Evolutionary conservation across 495 filamentous ascomycete genomes (phyloP), one percentile per base, ranked within the genome.

Genomic region (Evansstolkia leycettana): DNA sequence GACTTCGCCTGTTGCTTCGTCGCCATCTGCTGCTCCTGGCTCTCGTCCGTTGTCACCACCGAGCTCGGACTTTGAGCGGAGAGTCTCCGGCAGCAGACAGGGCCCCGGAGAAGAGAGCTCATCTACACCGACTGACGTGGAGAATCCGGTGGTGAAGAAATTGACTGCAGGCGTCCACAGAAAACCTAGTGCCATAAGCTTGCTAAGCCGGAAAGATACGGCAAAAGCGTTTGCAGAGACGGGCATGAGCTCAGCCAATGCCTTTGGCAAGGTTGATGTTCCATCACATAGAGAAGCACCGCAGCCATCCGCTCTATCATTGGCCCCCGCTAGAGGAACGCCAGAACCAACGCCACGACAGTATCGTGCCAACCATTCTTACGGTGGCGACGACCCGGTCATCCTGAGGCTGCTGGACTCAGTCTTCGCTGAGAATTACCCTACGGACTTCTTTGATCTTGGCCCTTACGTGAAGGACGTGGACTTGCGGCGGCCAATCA

Each of bases 381-480:
- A 95, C 48, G 58, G 64, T n/a, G 90, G 89, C 2, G 81, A 86
- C 51, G 86, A 99, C 46, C 92, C 89, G 5, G 81, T 70, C 34
- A 78, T 96, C 11, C 60, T 95, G 31, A 81, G 74, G 45, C 76
- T 96, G 54, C 66, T 99, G 2, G 83, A 96, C 49, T 74, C 77
- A 20, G 80, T 95, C 47, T 94, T 87, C 48, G 67, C 88, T 3
- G 87, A 94, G 37, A 92, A 88, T 43, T 93, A 85, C 51, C 87
- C 90, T 0, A 77, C 74, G 17, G 89, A 93, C 45, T 41, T 70
- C 15, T 62, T 68, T 36, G 69, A 73, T 34, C 65, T 86, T 15
- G 89, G 92, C 0, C 89, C 90, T 1, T 64, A 76, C 34, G 82
- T 99, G 13, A 76, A 80, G 20, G 82, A 87, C 11, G 55, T 80